These are phyloP conservation scores for Candida coquimbonensis DNA, from an alignment of 805 yeast species.

Conservation along the genomic window DNA sequence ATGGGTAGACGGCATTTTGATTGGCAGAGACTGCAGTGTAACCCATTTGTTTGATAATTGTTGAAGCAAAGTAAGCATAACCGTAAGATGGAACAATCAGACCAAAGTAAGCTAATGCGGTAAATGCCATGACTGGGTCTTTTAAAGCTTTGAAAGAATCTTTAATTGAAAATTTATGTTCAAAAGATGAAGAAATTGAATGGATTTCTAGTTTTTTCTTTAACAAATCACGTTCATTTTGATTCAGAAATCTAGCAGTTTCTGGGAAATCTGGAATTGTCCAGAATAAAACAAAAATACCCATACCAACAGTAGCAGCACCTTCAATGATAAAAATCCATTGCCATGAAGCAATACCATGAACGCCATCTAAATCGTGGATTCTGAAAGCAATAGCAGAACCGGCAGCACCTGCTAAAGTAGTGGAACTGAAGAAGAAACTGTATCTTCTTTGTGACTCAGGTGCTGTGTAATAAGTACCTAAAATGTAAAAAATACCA, in stretches of 20 bases:
- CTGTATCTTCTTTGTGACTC: slow-evolving; percentile 44
- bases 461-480: slow-evolving; percentile 40
- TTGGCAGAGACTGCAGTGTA: too few relatives aligned
- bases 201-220: too few relatives aligned
- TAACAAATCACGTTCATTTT: slow-evolving; percentile 25
- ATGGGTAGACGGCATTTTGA: too few relatives aligned
- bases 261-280: slow-evolving; percentile 38
- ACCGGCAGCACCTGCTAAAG: slow-evolving; percentile 50
- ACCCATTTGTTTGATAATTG: too few relatives aligned
- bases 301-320: slow-evolving; percentile 33
- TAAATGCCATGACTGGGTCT: too few relatives aligned
- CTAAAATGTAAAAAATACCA: slow-evolving; percentile 39
- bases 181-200: too few relatives aligned
- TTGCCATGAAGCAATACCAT: slow-evolving; percentile 38
- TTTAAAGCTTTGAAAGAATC: too few relatives aligned
- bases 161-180: too few relatives aligned
- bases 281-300: slow-evolving; percentile 29
- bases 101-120: too few relatives aligned
- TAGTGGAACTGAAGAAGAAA: slow-evolving; percentile 44
- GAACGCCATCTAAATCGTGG: slow-evolving; percentile 38
- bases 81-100: too few relatives aligned
- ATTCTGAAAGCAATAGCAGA: slow-evolving; percentile 46
- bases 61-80: too few relatives aligned
- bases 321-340: slow-evolving; percentile 49
- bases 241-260: slow-evolving; percentile 32